These are phyloP conservation scores for Phytopythium delawarense DNA, from an alignment of 352 stramenopile species.

Conservation along the genomic window DNA sequence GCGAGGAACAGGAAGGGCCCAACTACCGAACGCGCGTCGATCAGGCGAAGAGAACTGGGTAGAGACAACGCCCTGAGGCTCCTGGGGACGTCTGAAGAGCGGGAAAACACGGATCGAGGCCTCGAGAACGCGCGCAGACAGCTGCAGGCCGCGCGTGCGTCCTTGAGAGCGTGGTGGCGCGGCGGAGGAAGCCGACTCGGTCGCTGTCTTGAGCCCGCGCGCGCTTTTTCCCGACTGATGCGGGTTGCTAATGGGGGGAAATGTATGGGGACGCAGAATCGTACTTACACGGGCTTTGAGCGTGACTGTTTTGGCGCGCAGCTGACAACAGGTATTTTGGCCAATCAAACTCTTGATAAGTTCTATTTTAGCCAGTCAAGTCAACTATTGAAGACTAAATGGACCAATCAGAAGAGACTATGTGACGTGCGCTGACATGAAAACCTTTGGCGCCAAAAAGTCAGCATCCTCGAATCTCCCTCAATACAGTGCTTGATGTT, in stretches of 20 bases:
- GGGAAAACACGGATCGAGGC: not conserved
- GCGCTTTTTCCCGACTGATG: conserved; percentile 1
- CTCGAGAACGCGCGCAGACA: not conserved
- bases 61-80: not conserved
- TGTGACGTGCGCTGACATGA: not conserved
- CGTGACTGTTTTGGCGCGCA: not conserved
- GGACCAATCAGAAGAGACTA: not conserved
- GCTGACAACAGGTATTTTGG: not conserved
- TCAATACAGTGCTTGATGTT: not conserved
- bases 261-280: not conserved
- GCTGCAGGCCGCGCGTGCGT: not conserved
- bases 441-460: conserved; percentile 7
- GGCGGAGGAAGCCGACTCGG: not conserved
- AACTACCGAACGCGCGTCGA: not conserved
- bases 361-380: conserved; percentile 2
- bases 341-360: not conserved
- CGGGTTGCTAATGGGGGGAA: not conserved
- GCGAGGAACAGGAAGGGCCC: conserved; percentile 3
- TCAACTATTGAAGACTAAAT: not conserved
- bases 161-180: not conserved
- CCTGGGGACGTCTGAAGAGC: not conserved
- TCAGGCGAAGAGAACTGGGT: not conserved
- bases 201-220: not conserved
- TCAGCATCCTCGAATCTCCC: too few relatives aligned
- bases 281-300: conserved; percentile 3